Evolutionary conservation across 2,329 filamentous ascomycete species (phyloP), one percentile per base, ranked within the genome.

Genomic region (Sporothrix curviconia): DNA sequence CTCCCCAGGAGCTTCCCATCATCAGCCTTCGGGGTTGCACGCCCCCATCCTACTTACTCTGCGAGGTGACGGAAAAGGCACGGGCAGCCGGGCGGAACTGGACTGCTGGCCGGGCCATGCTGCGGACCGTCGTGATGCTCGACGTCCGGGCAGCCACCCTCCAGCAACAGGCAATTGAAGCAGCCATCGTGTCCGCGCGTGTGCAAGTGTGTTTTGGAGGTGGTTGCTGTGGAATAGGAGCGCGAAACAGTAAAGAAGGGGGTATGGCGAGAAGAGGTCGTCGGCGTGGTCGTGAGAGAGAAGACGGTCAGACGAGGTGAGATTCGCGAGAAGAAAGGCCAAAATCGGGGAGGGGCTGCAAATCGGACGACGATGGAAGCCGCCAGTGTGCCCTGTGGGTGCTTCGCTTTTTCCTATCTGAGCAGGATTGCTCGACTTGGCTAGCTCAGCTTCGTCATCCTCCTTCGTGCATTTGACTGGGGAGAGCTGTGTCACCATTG

Each of bases 81-180:
- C 80, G 76, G 69, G 70, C 62, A 60, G 65, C 59, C 47, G 61
- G 74, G 65, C 66, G 71, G 60, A 65, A 66, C 63, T 66, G 66
- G 50, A 63, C 51, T 54, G 62, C 63, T 51, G 72, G 55, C 19
- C 59, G 66, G 58, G 64, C 66, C 65, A 70, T 68, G 54, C 68
- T 69, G 56, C 68, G 62, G 55, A 73, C 62, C 66, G 74, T 67
- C 66, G 76, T 66, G 65, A 78, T 66, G 51, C 70, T 70, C 62
- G 74, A 71, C 61, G 79, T 76, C 62, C 78, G 74, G 61, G 75
- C 74, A 30, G 59, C 63, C 62, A 73, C 72, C 71, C 77, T 74
- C 62, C 82, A 69, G 68, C 76, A 78, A 66, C 80, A 77, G 67
- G 78, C 77, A 72, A 86, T 79, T 73, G 82, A 84, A 32, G 57